A percentile compares a stretch with the other conserved stretches of the same genome.
These are phyloP conservation scores for Fraxinus quadrangulata DNA, from an alignment of 257 asterid species.

Conservation along the genomic window DNA sequence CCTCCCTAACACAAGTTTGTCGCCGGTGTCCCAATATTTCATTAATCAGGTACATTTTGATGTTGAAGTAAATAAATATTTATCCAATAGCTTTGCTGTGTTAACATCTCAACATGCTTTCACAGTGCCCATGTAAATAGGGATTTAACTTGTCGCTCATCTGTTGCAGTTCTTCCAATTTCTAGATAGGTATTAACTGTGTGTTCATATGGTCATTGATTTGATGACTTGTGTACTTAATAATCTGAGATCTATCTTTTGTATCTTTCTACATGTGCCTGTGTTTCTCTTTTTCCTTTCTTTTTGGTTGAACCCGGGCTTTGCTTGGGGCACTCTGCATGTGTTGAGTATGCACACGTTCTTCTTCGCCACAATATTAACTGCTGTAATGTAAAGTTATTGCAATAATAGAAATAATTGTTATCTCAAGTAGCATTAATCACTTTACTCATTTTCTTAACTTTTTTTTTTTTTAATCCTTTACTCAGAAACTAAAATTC, in stretches of 20 bases:
- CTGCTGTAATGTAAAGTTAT: background rate
- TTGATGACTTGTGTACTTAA: background rate
- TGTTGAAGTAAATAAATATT: background rate
- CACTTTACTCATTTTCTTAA: background rate
- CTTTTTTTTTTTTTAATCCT: background rate
- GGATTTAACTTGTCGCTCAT: background rate
- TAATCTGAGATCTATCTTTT: background rate
- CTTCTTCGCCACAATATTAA: background rate
- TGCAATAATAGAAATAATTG: background rate
- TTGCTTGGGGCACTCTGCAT: background rate
- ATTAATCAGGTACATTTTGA: constrained; percentile 1
- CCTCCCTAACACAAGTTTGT: background rate
- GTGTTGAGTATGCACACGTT: background rate
- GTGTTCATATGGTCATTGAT: background rate
- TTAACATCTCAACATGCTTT: background rate
- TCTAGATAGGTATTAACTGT: background rate
- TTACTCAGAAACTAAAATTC: constrained; percentile 53
- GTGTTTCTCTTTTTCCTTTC: background rate
- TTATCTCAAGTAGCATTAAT: background rate
- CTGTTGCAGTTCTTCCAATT: background rate
- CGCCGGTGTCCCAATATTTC: background rate
- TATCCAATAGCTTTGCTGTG: background rate
- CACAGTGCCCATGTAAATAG: too few relatives aligned
- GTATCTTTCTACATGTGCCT: background rate
- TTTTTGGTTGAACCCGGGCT: background rate